Base-by-base conservation (phyloP, 2,329 filamentous ascomycete genomes). In the Epichloe uncinata region DNA sequence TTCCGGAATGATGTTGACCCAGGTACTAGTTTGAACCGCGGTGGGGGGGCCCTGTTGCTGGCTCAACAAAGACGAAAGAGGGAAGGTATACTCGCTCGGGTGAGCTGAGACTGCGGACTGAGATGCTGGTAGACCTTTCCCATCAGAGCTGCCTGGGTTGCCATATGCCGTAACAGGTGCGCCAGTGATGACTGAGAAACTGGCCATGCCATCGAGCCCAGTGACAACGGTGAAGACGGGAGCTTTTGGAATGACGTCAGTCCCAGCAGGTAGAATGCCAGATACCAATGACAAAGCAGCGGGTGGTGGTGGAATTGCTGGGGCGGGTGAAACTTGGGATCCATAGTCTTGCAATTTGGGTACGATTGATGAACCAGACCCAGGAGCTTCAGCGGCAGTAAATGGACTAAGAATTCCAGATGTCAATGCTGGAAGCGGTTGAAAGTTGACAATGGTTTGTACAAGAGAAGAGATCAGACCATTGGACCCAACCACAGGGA, bases 1-100 rank as follows among this genome's bases (percentile, higher is more conserved):
- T 42, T 66, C 65, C 2, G 60, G 56, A 26, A 70, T 65, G 44
- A 69, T 47, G 34, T 70, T 70, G 50, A 63, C 61, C 64, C 67
- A 69, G 16, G 66, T 69, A 45, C 61, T 64, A 7, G 66, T 70
- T 18, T 62, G 57, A 3, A 68, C 52, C 7, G 54, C 55, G 2
- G 56, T 43, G 22, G 53, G 37, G 41, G 47, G 2, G 3, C 50
- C 50, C 45, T 40, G 53, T 45, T 48, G 45, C 47, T 38, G 47
- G 36, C 42, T 62, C 50, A 52, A 57, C 58, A n/a, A 56, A 56
- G 52, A 59, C 42, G 50, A 49, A 38, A 40, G 57, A 38, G 51
- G 48, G 40, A 43, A 58, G 52, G 56, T 58, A 57, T 54, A 65
- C 43, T 37, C 58, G 55, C n/a, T 48, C 43, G 47, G 41, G 11